phyloP scores from a whole-genome alignment of 805 yeast species.

The Millerago galiae region DNA sequence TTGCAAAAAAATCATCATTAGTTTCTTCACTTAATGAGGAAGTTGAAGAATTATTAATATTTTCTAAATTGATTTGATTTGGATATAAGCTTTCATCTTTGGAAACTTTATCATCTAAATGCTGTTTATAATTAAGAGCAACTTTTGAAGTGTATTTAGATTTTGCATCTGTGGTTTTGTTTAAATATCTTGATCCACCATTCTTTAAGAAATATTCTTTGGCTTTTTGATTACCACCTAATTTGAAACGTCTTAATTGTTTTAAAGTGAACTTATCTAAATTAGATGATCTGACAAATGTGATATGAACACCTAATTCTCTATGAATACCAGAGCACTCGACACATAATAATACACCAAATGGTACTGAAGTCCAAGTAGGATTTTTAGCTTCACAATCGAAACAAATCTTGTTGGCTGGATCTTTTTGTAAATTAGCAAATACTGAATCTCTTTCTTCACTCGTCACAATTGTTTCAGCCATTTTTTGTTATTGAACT shows the following conservation, averaged over 20 bases:
- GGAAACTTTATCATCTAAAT: constrained; percentile 60
- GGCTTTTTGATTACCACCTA: constrained; percentile 88
- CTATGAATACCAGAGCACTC: constrained; percentile 96
- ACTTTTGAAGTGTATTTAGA: constrained; percentile 75
- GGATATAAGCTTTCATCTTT: constrained; percentile 69
- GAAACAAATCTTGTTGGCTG: constrained; percentile 81
- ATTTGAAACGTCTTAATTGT: constrained; percentile 85
- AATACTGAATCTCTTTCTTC: constrained; percentile 20
- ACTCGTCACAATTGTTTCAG: constrained; percentile 17
- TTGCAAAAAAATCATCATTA: constrained; percentile 82
- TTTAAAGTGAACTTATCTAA: constrained; percentile 92
- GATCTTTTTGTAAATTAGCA: constrained; percentile 34
- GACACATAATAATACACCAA: constrained; percentile 85
- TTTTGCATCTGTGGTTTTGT: constrained; percentile 51
- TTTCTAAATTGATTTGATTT: constrained; percentile 63
- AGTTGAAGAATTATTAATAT: constrained; percentile 30
- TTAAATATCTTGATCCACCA: constrained; percentile 73
- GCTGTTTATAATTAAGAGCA: constrained; percentile 78
- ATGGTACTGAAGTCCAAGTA: constrained; percentile 97
- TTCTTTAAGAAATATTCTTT: constrained; percentile 77
- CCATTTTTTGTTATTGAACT: constrained; percentile 8
- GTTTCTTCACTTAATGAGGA: constrained; percentile 30
- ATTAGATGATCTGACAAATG: constrained; percentile 88
- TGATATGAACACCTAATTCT: constrained; percentile 90
- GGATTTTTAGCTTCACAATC: constrained; percentile 94